Evolutionary conservation across 176 grass and related monocot species (phyloP), one percentile per base, ranked within the genome.

Genomic region (Oryza longistaminata): DNA sequence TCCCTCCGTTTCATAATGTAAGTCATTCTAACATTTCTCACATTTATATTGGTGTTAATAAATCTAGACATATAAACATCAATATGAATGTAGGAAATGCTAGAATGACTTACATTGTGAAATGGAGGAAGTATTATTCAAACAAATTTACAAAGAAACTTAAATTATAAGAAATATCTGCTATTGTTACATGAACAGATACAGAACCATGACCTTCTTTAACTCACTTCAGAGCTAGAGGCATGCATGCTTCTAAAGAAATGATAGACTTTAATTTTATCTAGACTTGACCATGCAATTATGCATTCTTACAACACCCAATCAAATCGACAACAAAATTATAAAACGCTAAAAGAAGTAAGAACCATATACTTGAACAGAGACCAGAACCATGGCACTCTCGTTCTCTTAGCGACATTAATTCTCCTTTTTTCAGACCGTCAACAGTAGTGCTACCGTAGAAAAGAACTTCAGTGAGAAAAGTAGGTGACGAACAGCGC

Each of bases 401-500:
- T 52, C 49, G 49, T 52, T 52, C 49, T 52, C 49, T 52, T 58
- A 9, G 53, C 2, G 19, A 21, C 53, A n/a, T n/a, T n/a, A n/a
- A n/a, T n/a, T n/a, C n/a, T n/a, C n/a, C n/a, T n/a, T 44, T 27
- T 44, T 79, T 46, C 2, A 64, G 39, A 83, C 71, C 25, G 34
- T 74, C 42, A 1, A 46, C n/a, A 52, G 35, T 60, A 50, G 15
- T 43, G 68, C 33, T 21, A 4, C 53, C 0, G n/a, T n/a, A n/a
- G 42, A 27, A 2, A 11, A 70, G 43, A 15, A 24, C 37, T 37
- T 61, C 64, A 85, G 64, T 4, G 64, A 21, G 39, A 64, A 6
- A 80, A 81, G 0, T 80, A 85, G 64, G 82, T 64, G 70, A 81
- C 82, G n/a, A 89, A 81, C 2, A 75, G 40, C 25, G 76, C 82